These are phyloP conservation scores for Backusella mclennaniae DNA, from an alignment of 192 early-diverging fungal genomes.

Conservation along the genomic window DNA sequence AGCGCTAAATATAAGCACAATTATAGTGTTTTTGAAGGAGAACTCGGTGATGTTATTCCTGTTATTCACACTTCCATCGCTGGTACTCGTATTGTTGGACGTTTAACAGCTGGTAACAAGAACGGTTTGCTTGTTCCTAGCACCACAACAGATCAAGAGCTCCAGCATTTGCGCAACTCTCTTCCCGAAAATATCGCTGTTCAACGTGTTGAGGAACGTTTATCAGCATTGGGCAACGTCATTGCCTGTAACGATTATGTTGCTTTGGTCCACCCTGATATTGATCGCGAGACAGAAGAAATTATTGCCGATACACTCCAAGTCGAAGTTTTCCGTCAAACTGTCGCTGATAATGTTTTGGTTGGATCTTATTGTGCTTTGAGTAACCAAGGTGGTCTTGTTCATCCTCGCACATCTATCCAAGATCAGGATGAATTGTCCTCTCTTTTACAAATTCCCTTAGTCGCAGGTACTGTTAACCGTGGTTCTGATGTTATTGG, in stretches of 20 bases:
- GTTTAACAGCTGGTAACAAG: conserved; percentile 91
- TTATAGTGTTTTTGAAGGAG: conserved; percentile 87
- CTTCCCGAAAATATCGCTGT: conserved; percentile 90
- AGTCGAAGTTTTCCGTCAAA: conserved; percentile 99
- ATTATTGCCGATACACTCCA: conserved; percentile 98
- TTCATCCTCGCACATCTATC: conserved; percentile 92
- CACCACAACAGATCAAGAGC: conserved; percentile 96
- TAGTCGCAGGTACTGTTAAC: conserved; percentile 98
- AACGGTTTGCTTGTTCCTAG: conserved; percentile 93
- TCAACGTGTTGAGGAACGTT: conserved; percentile 96
- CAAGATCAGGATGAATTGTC: conserved; percentile 99
- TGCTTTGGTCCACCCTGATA: conserved; percentile 96
- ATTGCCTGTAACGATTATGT: conserved; percentile 99
- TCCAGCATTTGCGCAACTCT: conserved; percentile 96
- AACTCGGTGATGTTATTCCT: conserved; percentile 93
- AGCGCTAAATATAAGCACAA: neutral
- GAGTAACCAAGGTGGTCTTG: conserved; percentile 97
- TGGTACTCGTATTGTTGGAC: conserved; percentile 95
- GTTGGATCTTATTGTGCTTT: conserved; percentile 95
- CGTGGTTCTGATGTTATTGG: conserved; percentile 98
- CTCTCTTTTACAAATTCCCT: conserved; percentile 93
- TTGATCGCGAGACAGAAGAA: conserved; percentile 98
- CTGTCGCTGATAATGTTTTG: conserved; percentile 95
- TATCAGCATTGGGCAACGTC: conserved; percentile 97
- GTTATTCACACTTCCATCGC: conserved; percentile 96